A percentile compares a stretch with the other conserved stretches of the same genome.
phyloP scores from a whole-genome alignment of 2,329 filamentous ascomycete species.

The Hyphodiscus sp. region DNA sequence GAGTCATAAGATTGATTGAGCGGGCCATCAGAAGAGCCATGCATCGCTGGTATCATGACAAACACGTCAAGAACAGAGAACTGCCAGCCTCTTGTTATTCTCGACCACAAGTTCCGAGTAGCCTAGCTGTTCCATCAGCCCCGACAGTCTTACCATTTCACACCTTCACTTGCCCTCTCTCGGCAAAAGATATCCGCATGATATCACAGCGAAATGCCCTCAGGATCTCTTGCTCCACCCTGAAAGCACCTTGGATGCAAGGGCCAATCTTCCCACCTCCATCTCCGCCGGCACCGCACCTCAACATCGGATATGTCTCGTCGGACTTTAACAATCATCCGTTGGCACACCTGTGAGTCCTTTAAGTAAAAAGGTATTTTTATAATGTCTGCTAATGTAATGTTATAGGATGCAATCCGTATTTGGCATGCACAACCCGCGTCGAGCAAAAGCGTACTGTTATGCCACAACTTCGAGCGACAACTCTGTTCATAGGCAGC shows the following conservation, averaged over 20 bases:
- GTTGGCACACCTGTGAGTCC: conserved; percentile 70
- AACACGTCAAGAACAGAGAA: conserved; percentile 56
- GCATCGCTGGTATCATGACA: conserved; percentile 85
- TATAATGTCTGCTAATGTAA: conserved; percentile 5
- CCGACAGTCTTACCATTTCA: conserved; percentile 96
- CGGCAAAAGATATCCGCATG: conserved; percentile 81
- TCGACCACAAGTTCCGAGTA: conserved; percentile 65
- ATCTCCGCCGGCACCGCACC: conserved; percentile 67
- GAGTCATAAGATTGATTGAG: conserved; percentile 76
- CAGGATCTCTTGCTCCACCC: conserved; percentile 84
- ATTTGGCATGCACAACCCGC: conserved; percentile 78
- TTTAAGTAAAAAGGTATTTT: neutral
- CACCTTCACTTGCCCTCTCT: conserved; percentile 91
- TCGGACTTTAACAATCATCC: conserved; percentile 99
- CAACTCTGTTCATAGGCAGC: conserved; percentile 77
- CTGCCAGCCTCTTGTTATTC: conserved; percentile 55
- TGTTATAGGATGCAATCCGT: conserved; percentile 81
- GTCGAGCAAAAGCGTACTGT: conserved; percentile 76
- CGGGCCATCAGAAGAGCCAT: conserved; percentile 70
- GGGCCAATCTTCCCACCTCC: conserved; percentile 78
- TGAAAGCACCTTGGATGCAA: conserved; percentile 83
- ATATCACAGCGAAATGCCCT: conserved; percentile 94
- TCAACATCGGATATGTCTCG: conserved; percentile 94
- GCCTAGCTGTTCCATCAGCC: conserved; percentile 73
- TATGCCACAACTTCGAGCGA: conserved; percentile 94